phyloP scores from a whole-genome alignment of 2,329 filamentous ascomycete genomes.

The Zymoseptoria pseudotritici region DNA sequence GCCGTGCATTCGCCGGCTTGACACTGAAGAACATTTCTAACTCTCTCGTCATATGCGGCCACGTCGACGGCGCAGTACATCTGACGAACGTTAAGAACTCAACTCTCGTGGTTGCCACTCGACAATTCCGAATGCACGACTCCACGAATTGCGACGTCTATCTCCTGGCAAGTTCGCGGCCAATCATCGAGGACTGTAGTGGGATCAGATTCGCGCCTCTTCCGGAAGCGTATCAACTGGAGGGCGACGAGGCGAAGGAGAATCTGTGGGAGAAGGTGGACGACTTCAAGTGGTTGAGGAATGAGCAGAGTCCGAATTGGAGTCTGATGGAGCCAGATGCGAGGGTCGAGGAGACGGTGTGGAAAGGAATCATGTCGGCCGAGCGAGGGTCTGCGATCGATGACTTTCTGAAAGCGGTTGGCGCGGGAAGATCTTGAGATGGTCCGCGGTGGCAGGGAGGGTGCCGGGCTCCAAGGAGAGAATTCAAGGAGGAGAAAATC shows the following conservation, averaged over 20 bases:
- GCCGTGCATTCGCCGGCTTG: slow-evolving; percentile 57
- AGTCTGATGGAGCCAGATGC: slow-evolving; percentile 54
- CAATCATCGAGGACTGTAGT: slow-evolving; percentile 87
- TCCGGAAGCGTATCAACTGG: slow-evolving; percentile 50
- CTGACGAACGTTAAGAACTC: slow-evolving; percentile 67
- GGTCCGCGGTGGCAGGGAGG: background rate
- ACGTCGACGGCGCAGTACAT: slow-evolving; percentile 72
- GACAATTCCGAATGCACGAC: slow-evolving; percentile 91
- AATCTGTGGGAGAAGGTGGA: slow-evolving; percentile 88
- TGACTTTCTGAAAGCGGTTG: slow-evolving; percentile 51
- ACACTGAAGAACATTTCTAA: slow-evolving; percentile 61
- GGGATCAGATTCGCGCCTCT: slow-evolving; percentile 72
- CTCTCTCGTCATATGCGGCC: slow-evolving; percentile 70
- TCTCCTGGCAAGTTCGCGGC: slow-evolving; percentile 70
- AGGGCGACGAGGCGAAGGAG: slow-evolving; percentile 23
- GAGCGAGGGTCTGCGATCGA: slow-evolving; percentile 54
- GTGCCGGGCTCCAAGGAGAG: background rate
- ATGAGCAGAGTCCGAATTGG: slow-evolving; percentile 84
- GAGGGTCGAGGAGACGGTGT: slow-evolving; percentile 40
- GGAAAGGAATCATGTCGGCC: slow-evolving; percentile 61
- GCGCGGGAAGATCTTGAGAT: background rate
- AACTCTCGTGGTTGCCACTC: slow-evolving; percentile 68
- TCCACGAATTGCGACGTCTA: slow-evolving; percentile 77
- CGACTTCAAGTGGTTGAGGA: slow-evolving; percentile 95
- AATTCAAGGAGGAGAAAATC: background rate